A percentile compares a stretch with the other conserved stretches of the same genome.
phyloP scores from a whole-genome alignment of 768 basidiomycete species.

The Leccinellum albellum region DNA sequence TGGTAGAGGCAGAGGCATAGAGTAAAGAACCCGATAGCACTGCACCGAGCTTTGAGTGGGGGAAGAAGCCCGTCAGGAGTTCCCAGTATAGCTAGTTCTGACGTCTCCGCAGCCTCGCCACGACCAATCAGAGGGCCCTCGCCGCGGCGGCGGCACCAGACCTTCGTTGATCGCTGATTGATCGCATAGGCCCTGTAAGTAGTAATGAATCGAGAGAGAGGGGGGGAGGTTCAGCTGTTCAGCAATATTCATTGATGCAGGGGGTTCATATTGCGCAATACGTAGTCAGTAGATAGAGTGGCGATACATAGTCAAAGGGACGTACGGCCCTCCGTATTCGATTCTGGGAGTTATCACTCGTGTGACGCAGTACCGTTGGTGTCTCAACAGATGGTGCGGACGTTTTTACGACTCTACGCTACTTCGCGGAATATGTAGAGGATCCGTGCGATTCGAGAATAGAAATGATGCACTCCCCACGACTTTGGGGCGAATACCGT shows the following conservation, averaged over 20 bases:
- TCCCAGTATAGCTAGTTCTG: constrained; percentile 3
- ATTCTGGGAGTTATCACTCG: constrained; percentile 1
- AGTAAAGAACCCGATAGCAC: constrained; percentile 10
- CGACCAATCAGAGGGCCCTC: constrained; percentile 9
- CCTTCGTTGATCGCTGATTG: constrained; percentile 12
- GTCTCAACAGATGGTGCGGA: neutral
- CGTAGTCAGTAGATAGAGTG: neutral
- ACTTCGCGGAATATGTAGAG: neutral
- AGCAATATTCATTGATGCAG: neutral
- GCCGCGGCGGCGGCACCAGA: constrained; percentile 11
- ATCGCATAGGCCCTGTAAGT: neutral
- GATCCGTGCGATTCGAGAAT: neutral
- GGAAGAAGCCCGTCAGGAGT: neutral
- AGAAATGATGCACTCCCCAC: neutral
- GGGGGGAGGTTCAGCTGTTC: neutral
- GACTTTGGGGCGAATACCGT: neutral
- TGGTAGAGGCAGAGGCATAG: neutral
- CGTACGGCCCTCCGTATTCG: constrained; percentile 7
- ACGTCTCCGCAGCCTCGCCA: neutral
- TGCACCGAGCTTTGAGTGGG: constrained; percentile 13
- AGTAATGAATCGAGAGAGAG: neutral
- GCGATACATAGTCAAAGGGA: neutral
- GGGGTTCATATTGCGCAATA: neutral
- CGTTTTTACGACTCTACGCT: neutral
- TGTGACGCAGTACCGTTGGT: constrained; percentile 5